Base-by-base conservation (phyloP, 2,329 filamentous ascomycete species). In the Clonostachys chloroleuca region DNA sequence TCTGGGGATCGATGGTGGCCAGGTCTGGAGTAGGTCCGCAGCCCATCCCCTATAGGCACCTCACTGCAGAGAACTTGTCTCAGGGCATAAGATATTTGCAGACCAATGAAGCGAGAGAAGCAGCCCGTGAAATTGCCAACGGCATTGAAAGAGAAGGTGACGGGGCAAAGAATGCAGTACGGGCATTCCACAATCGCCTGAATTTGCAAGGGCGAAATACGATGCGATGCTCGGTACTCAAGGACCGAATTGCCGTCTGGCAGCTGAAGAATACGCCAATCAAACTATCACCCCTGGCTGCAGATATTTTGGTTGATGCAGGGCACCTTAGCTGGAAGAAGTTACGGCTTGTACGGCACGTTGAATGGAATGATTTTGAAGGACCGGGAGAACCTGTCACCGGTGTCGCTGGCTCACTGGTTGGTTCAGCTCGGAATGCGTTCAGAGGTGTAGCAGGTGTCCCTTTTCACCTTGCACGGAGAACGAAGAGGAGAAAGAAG, bases 361-460 rank as follows among this genome's bases (percentile, higher is more conserved):
- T 77, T 44, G 84, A 88, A 55, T 90, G 86, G 84, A 87, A 88
- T 54, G 86, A 89, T 55, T 89, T 89, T 55, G 84, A 87, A 53
- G 87, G 87, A 0, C 85, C 86, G 0, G 86, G 86, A 1, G 86
- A 89, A 58, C 86, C 86, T 0, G 68, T 90, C 12, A 87, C 84
- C 0, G 86, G 85, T 4, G 68, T 79, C 5, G 79, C 80, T 34
- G 79, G 80, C 12, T 84, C 83, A 0, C 54, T 89, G 5, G 72
- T 79, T n/a, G 73, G 74, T 4, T 80, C 79, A 0, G 59, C 84
- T 4, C 75, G 77, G 2, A 75, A 80, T 35, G 71, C 84, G 2
- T 78, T 84, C 24, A 70, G 74, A n/a, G 85, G 86, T 0, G 67
- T 87, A 14, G 82, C 78, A 1, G 75, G 80, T 44, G 78, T 87